Conservation (phyloP, 768 basidiomycete species). For the Macrolepiota dolichaula region DNA sequence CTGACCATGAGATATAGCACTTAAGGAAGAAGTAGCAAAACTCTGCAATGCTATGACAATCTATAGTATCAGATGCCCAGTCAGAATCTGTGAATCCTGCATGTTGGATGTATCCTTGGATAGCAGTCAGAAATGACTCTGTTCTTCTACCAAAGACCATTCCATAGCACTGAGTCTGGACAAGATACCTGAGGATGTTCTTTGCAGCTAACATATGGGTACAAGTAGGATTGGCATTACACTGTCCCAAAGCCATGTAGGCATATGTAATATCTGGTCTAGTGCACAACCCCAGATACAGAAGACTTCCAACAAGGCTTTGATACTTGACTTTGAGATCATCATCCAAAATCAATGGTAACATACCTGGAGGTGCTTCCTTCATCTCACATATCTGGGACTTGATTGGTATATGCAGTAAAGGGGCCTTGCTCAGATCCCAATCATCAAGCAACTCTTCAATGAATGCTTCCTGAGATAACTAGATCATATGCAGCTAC, state of each 20-base stretch:
- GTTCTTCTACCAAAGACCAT: constrained; percentile 12
- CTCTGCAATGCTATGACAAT: constrained; percentile 27
- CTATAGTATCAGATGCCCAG: constrained; percentile 19
- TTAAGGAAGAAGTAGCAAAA: constrained; percentile 27
- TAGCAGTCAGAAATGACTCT: background rate
- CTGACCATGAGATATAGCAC: constrained; percentile 28
- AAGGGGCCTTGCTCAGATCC: background rate
- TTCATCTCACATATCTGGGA: background rate
- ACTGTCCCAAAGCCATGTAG: constrained; percentile 23
- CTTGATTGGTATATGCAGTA: background rate
- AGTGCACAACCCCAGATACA: constrained; percentile 24
- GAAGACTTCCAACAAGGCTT: constrained; percentile 17
- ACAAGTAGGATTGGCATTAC: constrained; percentile 18
- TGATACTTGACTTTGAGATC: constrained; percentile 1
- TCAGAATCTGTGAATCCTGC: constrained; percentile 25
- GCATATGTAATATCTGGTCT: constrained; percentile 28
- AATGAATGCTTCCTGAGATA: constrained; percentile 14
- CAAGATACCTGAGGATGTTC: constrained; percentile 24
- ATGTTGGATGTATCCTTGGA: constrained; percentile 6
- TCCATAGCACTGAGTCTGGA: constrained; percentile 17
- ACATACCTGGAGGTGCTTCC: background rate
- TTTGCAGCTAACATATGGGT: constrained; percentile 25
- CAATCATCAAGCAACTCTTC: constrained; percentile 11
- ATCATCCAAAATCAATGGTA: background rate
- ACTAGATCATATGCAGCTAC: constrained; percentile 2